Evolutionary conservation across 2,329 filamentous ascomycete genomes (phyloP).

Genomic region (Aspergillus felis): DNA sequence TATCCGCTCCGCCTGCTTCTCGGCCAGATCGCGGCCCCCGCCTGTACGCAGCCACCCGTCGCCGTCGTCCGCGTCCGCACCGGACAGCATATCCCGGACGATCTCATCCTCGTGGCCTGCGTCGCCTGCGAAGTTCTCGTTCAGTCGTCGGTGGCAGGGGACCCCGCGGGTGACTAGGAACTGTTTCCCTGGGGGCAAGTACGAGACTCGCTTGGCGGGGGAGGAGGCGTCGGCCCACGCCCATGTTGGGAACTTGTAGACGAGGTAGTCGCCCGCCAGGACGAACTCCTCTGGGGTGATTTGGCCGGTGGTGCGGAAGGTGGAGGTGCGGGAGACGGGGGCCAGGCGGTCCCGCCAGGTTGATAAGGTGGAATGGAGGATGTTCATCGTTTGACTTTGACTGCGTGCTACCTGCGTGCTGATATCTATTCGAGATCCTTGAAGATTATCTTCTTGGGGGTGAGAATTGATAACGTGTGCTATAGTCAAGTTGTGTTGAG

Average conservation of each 20-base stretch:
- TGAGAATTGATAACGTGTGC: background rate
- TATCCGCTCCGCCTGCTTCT: slow-evolving; percentile 70
- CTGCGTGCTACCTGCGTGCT: background rate
- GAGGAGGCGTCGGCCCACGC: slow-evolving; percentile 88
- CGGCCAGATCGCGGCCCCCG: slow-evolving; percentile 57
- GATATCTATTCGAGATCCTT: background rate
- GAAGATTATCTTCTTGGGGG: background rate
- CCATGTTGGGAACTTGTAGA: slow-evolving; percentile 99
- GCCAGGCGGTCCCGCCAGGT: slow-evolving; percentile 88
- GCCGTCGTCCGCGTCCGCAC: slow-evolving; percentile 72
- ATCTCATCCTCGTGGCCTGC: slow-evolving; percentile 82
- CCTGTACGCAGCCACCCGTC: slow-evolving; percentile 93
- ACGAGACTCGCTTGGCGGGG: slow-evolving; percentile 70
- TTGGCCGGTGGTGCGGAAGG: slow-evolving; percentile 88
- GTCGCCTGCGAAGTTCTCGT: slow-evolving; percentile 88
- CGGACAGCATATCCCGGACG: slow-evolving; percentile 70
- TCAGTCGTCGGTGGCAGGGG: slow-evolving; percentile 84
- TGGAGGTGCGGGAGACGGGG: slow-evolving; percentile 83
- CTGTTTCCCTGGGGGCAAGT: slow-evolving; percentile 87
- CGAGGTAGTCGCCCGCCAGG: slow-evolving; percentile 91
- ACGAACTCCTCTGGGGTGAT: slow-evolving; percentile 98
- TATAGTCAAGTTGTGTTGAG: background rate
- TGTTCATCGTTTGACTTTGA: slow-evolving; percentile 62
- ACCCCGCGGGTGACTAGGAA: slow-evolving; percentile 93
- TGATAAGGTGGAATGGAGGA: slow-evolving; percentile 88